phyloP scores from a whole-genome alignment of 768 basidiomycete species.

The Leccinum rimulosum region DNA sequence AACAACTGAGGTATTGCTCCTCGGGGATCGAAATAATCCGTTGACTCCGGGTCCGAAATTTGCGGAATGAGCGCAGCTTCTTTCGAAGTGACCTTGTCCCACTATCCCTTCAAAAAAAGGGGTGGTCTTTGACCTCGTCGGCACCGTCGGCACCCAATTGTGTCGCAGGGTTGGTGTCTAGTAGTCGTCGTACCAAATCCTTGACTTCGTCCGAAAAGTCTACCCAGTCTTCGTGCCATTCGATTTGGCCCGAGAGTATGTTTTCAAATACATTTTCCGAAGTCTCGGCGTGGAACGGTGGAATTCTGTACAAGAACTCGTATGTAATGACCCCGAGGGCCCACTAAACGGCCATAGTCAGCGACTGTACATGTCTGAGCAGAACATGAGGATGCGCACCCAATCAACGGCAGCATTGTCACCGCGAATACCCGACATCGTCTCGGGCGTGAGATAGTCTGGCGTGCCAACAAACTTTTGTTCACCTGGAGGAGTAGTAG shows the following conservation, averaged over 20 bases:
- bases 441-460: conserved; percentile 95
- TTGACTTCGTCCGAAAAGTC: conserved; percentile 82
- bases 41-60: conserved; percentile 93
- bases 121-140: conserved; percentile 89
- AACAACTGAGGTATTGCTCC: conserved; percentile 90
- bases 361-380: conserved; percentile 6
- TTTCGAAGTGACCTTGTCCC: conserved; percentile 84
- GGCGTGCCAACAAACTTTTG: conserved; percentile 98
- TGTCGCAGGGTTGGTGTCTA: conserved; percentile 74
- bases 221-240: conserved; percentile 97
- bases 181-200: conserved; percentile 85
- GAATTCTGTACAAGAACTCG: conserved; percentile 95
- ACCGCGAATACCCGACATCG: conserved; percentile 89
- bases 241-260: conserved; percentile 88
- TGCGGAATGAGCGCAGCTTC: conserved; percentile 96
- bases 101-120: conserved; percentile 88
- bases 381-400: conserved; percentile 50
- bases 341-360: conserved; percentile 61
- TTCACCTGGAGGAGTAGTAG: conserved; percentile 82
- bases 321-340: conserved; percentile 97
- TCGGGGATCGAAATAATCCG: conserved; percentile 98
- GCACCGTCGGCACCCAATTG: conserved; percentile 87
- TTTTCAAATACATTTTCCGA: conserved; percentile 99
- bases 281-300: conserved; percentile 96
- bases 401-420: conserved; percentile 97